Evolutionary conservation across 805 yeast species (phyloP), one percentile per base, ranked within the genome.

Genomic region (Teunomyces kruisii): DNA sequence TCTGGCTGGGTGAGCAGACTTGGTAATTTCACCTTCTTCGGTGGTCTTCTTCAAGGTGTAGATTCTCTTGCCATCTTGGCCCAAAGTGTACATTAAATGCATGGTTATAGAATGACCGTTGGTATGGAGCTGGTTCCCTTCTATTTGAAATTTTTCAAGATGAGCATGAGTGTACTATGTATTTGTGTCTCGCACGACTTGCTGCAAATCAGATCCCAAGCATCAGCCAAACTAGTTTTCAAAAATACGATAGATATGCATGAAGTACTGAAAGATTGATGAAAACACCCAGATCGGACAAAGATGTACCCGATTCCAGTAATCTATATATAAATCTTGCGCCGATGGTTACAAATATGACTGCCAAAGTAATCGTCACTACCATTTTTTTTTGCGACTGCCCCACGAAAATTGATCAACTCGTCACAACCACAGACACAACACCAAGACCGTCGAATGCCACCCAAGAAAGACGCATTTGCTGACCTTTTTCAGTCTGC

Each of bases 51-150:
- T 76, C 56, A 94, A 78, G 44, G 99, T 94, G 80, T 94, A 94
- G 61, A 87, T 70, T 72, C 99, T 86, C 80, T 92, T 92, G 59
- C 99, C 99, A 58, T 91, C 96, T 51, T 83, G 81, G 62, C 91
- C 96, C 64, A 86, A 70, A 50, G 97, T 91, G 90, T 87, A 94
- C 99, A 94, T 94, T 71, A 94, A 86, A 86, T 94, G 99, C 99
- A 94, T 94, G 51, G 55, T 70, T 67, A 26, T 26, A 8, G 4
- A 26, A 26, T 48, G 48, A 36, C 31, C 24, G 39, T 12, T 15
- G 36, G 19, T 38, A 10, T 7, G 28, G 15, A 31, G 24, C 10
- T 10, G 37, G 12, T 3, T 29, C 33, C 31, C 22, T 19, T 4
- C 6, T 19, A 32, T 40, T 13, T 42, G 42, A 38, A 39, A 44